Percentiles rank a stretch among this genome's conserved stretches.
Evolutionary conservation across 2,329 filamentous ascomycete species (phyloP).

Genomic region (Graphilbum sp.): DNA sequence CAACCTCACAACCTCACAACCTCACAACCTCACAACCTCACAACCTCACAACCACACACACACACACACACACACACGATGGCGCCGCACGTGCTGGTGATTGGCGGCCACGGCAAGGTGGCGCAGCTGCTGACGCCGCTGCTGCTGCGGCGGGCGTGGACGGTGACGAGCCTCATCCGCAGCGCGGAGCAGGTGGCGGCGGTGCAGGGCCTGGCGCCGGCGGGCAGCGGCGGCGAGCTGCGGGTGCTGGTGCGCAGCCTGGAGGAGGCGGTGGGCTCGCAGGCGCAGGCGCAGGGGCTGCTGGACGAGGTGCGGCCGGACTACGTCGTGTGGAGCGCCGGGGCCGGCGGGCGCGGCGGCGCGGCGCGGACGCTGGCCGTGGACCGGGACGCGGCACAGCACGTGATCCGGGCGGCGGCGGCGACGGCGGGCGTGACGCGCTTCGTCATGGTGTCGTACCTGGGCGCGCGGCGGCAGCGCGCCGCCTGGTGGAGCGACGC

Average conservation of each 20-base stretch:
- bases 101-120: slow-evolving; percentile 71
- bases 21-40: too few relatives aligned
- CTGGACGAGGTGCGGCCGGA: slow-evolving; percentile 44
- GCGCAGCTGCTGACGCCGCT: slow-evolving; percentile 60
- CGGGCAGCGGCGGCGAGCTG: slow-evolving; percentile 37
- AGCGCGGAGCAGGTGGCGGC: slow-evolving; percentile 48
- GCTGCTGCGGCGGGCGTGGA: slow-evolving; percentile 58
- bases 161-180: slow-evolving; percentile 64
- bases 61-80: slow-evolving; percentile 7
- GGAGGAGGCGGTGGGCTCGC: slow-evolving; percentile 46
- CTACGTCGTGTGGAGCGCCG: slow-evolving; percentile 54
- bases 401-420: slow-evolving; percentile 44
- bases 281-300: slow-evolving; percentile 44
- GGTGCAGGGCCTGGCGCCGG: slow-evolving; percentile 28
- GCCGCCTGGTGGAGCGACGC: slow-evolving; percentile 40
- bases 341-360: slow-evolving; percentile 43
- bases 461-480: slow-evolving; percentile 31
- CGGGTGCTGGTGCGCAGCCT: slow-evolving; percentile 54
- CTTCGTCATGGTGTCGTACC: slow-evolving; percentile 50
- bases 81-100: slow-evolving; percentile 45
- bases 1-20: too few relatives aligned
- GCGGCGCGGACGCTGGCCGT: slow-evolving; percentile 26
- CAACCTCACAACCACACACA: neutral
- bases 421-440: slow-evolving; percentile 35
- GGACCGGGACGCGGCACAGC: slow-evolving; percentile 46